Base-by-base conservation (phyloP, 108 stramenopile genomes). In the Cyclotella atomus region DNA sequence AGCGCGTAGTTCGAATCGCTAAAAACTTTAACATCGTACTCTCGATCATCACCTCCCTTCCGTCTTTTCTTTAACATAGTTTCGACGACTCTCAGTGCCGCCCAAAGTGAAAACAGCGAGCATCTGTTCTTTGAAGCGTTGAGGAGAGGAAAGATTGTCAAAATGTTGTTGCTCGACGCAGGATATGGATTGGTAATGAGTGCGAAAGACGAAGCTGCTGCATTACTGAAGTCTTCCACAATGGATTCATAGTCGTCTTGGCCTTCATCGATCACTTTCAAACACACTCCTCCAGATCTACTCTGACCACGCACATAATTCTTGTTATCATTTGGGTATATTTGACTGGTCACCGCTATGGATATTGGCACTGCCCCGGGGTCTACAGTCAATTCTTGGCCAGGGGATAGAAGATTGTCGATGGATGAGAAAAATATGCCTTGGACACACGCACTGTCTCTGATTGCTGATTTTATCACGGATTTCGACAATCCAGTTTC, bases 1-100 rank as follows among this genome's bases (percentile, higher is more conserved):
- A 79, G 76, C 12, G 71, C 79, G 46, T 84, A 88, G 10, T 72
- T 75, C 4, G 84, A 85, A 47, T 88, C 84, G 15, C 82, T 85
- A 38, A 70, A 76, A 5, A 88, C 52, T 23, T 65, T 73, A 17
- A 85, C 47, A 35, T 77, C 68, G 21, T 82, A 76, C 25, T 36
- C 1, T 21, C 50, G 34, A 0, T 23, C 30, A 5, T 71, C 70
- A 19, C 55, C 34, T 9, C 73, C 35, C 9, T 71, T 64, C 3
- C 44, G n/a, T 27, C 55, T 53, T 4, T 25, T 24, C 10, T 25
- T 24, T 56, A 38, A 88, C 23, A 19, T 74, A 70, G 52, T 62
- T 17, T 77, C 68, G 17, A 80, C 19, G 9, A 88, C 46, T 38
- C 77, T 79, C 41, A 88, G 50, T 19, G 84, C 75, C 28, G 62